Evolutionary conservation across 2,329 filamentous ascomycete species (phyloP), one percentile per base, ranked within the genome.

Genomic region (Claviceps spartinae): DNA sequence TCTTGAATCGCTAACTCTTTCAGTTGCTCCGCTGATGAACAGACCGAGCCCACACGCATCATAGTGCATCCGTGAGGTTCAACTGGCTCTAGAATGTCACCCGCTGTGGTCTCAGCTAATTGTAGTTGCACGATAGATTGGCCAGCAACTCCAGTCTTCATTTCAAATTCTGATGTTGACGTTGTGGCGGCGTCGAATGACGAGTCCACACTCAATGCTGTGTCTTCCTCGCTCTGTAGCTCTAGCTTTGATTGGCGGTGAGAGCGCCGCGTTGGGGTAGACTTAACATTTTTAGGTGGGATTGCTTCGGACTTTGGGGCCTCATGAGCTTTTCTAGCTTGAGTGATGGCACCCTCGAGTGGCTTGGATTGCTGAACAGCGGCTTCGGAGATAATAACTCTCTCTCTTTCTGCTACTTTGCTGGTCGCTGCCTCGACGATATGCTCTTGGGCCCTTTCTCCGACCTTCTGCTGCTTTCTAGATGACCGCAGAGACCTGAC

Each of bases 11-110:
- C 38, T 36, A 24, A 22, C 42, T 54, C 44, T 40, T 54, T 40
- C 30, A 50, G 24, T 45, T 54, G 55, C 37, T 57, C 47, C 41
- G 58, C 5, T 45, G 58, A 55, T 16, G 59, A 54, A 18, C 44
- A 41, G 18, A 45, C 26, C 16, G 54, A 53, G 9, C 62, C 58
- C 13, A 49, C 51, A 9, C 61, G 58, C 5, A 61, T 58, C 37
- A 54, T 55, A 18, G 62, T 63, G 42, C 54, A 60, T 37, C 54
- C 55, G 18, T 53, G 47, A 5, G 41, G 26, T 22, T 47, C 26
- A 22, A 46, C 5, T 18, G 30, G 38, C 16, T 22, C 22, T 24
- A 38, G 6, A 20, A 9, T 34, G 34, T 9, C 14, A 22, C 18
- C 13, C 34, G 26, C 22, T 11, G 5, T 16, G 24, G 36, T 22